A percentile compares a stretch with the other conserved stretches of the same genome.
phyloP scores from a whole-genome alignment of 202 grass and related monocot species.

The Zizania palustris region DNA sequence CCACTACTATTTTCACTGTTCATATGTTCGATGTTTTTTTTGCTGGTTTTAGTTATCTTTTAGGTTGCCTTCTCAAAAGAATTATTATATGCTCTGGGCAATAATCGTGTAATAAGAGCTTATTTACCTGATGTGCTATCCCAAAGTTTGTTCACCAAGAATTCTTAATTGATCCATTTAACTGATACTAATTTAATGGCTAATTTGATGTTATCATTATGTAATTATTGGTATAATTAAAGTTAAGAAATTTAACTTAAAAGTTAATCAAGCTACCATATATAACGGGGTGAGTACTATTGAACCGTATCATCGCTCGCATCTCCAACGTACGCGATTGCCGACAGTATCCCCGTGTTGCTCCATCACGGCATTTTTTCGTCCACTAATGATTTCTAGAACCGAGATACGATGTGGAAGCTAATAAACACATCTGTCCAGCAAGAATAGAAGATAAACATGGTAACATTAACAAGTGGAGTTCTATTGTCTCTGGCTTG shows the following conservation, averaged over 20 bases:
- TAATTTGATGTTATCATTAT: slow-evolving; percentile 6
- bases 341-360: slow-evolving; percentile 22
- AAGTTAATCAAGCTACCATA: too few species aligned
- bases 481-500: slow-evolving; percentile 38
- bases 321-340: slow-evolving; percentile 26
- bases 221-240: too few species aligned
- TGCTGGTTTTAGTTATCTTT: slow-evolving; percentile 32
- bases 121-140: slow-evolving; percentile 30
- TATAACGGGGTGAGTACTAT: not conserved
- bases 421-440: slow-evolving; percentile 46
- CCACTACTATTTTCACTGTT: slow-evolving; percentile 34
- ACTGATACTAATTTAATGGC: slow-evolving; percentile 38
- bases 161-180: slow-evolving; percentile 38
- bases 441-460: not conserved
- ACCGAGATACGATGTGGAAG: slow-evolving; percentile 20
- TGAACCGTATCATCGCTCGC: not conserved
- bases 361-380: slow-evolving; percentile 14
- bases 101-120: slow-evolving; percentile 33
- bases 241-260: too few species aligned
- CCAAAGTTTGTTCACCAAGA: slow-evolving; percentile 17
- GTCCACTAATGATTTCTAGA: slow-evolving; percentile 36
- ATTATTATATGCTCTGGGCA: slow-evolving; percentile 12
- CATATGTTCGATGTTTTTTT: slow-evolving; percentile 17
- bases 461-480: too few species aligned
- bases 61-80: slow-evolving; percentile 10